Evolutionary conservation across 306 rosid species (phyloP).

Genomic region (Glycine tomentella): DNA sequence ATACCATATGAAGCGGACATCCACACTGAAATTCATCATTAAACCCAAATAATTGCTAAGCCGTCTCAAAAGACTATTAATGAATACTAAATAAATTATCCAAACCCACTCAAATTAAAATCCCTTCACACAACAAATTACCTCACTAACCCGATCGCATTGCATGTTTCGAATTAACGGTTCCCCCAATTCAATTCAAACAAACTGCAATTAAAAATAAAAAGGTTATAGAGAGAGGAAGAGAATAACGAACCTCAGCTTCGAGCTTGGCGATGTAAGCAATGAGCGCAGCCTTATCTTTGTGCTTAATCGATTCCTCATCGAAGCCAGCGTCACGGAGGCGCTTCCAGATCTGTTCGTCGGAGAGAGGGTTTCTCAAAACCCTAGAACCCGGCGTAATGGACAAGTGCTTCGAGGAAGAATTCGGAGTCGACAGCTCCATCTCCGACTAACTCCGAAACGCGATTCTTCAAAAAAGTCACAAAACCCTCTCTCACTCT

Average conservation of each 20-base stretch:
- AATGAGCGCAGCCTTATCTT: conserved; percentile 93
- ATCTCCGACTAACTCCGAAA: conserved; percentile 34
- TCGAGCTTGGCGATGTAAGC: conserved; percentile 90
- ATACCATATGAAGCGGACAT: conserved; percentile 37
- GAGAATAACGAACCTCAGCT: conserved; percentile 67
- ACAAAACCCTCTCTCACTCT: neutral
- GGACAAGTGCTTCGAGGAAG: conserved; percentile 61
- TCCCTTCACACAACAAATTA: neutral
- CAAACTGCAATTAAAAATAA: neutral
- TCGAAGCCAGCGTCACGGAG: conserved; percentile 84
- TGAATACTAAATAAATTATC: conserved; percentile 21
- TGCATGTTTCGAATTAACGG: neutral
- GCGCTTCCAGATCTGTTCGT: conserved; percentile 89
- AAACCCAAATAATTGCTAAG: conserved; percentile 13
- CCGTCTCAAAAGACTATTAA: conserved; percentile 22
- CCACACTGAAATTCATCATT: neutral
- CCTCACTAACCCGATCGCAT: conserved; percentile 13
- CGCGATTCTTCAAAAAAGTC: conserved; percentile 29
- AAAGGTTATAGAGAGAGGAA: neutral
- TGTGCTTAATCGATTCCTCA: conserved; percentile 81
- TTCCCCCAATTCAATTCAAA: conserved; percentile 29
- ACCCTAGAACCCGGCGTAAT: conserved; percentile 88
- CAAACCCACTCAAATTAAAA: neutral
- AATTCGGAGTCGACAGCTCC: conserved; percentile 69
- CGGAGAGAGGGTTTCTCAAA: conserved; percentile 75